Percentiles rank a stretch among this genome's conserved stretches.
These are phyloP conservation scores for Solanum chilense DNA, from an alignment of 257 asterid genomes.

Conservation along the genomic window DNA sequence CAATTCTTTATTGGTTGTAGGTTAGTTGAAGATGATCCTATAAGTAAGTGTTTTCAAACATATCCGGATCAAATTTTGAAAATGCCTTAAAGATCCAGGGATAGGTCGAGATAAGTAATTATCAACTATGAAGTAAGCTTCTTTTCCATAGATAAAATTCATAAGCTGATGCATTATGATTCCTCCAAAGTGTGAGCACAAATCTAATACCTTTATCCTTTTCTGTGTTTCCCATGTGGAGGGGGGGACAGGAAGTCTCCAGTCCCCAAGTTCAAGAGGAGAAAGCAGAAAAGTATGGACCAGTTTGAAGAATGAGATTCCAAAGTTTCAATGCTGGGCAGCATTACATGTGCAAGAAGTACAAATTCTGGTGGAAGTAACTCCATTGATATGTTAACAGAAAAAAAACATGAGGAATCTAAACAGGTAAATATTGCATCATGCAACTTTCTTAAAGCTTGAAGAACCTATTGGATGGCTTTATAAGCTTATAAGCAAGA, in stretches of 20 bases:
- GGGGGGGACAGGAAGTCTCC: not conserved
- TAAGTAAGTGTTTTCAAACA: not conserved
- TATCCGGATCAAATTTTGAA: not conserved
- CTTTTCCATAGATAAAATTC: not conserved
- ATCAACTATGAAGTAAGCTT: not conserved
- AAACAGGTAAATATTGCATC: not conserved
- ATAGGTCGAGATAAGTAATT: not conserved
- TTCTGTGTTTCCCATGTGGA: not conserved
- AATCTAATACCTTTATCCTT: not conserved
- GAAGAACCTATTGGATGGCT: not conserved
- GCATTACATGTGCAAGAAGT: not conserved
- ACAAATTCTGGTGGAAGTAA: not conserved
- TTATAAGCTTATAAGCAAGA: not conserved
- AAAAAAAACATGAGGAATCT: not conserved
- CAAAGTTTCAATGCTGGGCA: not conserved
- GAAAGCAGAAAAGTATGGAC: not conserved
- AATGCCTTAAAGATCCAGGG: not conserved
- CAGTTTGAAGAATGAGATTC: not conserved
- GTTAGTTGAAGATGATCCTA: not conserved
- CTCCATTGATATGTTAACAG: not conserved
- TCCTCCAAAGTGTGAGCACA: not conserved
- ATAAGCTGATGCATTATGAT: not conserved
- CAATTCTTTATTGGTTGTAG: not conserved
- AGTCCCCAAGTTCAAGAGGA: not conserved
- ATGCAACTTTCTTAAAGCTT: not conserved